phyloP scores from a whole-genome alignment of 2,329 filamentous ascomycete genomes.

The Ophiocordyceps camponoti-leonardi region DNA sequence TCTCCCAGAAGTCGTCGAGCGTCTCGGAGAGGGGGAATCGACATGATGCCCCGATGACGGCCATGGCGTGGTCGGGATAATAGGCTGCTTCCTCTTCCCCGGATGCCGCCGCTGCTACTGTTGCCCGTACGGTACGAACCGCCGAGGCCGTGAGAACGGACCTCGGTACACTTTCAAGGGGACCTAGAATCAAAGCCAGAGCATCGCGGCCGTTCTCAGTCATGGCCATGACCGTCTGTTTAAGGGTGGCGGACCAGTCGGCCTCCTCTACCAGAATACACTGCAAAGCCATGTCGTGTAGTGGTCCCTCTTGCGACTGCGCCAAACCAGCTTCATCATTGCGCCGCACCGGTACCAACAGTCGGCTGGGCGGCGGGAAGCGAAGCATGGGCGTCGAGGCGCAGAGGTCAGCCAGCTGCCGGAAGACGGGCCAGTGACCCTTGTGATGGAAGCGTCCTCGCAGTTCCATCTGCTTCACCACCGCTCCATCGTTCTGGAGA shows the following conservation, averaged over 20 bases:
- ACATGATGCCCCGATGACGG: slow-evolving; percentile 1
- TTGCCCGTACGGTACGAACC: not conserved
- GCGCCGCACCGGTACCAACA: not conserved
- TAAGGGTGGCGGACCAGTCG: not conserved
- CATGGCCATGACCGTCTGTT: not conserved
- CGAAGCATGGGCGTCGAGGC: not conserved
- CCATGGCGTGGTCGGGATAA: not conserved
- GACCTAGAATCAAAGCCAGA: not conserved
- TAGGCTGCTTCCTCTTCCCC: not conserved
- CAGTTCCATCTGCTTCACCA: not conserved
- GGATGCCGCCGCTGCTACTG: not conserved
- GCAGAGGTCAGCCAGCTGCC: not conserved
- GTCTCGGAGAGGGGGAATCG: not conserved
- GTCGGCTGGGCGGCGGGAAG: not conserved
- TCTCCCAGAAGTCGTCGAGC: slow-evolving; percentile 7
- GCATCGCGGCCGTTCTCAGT: not conserved
- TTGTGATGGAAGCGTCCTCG: not conserved
- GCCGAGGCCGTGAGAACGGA: not conserved
- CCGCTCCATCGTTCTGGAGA: not conserved
- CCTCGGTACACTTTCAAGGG: not conserved
- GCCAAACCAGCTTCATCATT: not conserved
- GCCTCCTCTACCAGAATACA: not conserved
- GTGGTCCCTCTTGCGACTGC: not conserved
- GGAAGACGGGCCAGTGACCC: not conserved
- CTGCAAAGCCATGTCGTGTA: slow-evolving; percentile 1